A percentile compares a stretch with the other conserved stretches of the same genome.
These are phyloP conservation scores for Hanseniaspora mollemarum DNA, from an alignment of 805 yeast species.

Conservation along the genomic window DNA sequence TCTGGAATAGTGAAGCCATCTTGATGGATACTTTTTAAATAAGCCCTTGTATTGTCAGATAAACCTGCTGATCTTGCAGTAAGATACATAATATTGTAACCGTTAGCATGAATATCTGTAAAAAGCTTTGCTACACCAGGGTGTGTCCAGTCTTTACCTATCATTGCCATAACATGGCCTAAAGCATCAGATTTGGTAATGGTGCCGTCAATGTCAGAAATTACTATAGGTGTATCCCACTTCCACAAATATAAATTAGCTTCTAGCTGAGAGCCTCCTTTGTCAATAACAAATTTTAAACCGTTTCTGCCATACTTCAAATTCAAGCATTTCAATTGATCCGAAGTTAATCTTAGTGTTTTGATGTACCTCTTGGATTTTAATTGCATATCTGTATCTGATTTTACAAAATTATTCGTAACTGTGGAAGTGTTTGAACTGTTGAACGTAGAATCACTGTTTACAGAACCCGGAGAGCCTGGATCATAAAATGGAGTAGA, in stretches of 20 bases:
- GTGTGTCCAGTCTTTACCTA: conserved; percentile 98
- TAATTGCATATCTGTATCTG: background rate
- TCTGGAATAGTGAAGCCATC: conserved; percentile 51
- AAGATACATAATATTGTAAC: conserved; percentile 84
- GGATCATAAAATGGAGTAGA: background rate
- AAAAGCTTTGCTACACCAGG: conserved; percentile 86
- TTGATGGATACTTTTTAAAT: conserved; percentile 66
- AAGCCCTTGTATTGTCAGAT: conserved; percentile 82
- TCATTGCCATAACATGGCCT: conserved; percentile 86
- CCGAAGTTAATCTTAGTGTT: conserved; percentile 81
- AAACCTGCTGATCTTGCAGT: conserved; percentile 94
- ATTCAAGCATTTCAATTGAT: conserved; percentile 64
- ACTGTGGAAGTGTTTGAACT: conserved; percentile 18
- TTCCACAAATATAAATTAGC: conserved; percentile 79
- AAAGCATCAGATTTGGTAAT: conserved; percentile 95
- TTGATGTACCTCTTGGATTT: conserved; percentile 47
- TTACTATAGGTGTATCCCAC: conserved; percentile 74
- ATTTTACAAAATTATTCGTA: conserved; percentile 10
- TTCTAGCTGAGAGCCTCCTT: conserved; percentile 64
- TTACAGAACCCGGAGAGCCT: conserved; percentile 11
- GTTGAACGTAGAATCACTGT: conserved; percentile 14
- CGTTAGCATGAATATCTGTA: conserved; percentile 74
- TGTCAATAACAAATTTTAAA: conserved; percentile 64
- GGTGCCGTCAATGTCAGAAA: conserved; percentile 95
- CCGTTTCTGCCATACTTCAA: conserved; percentile 71